Evolutionary conservation across 768 basidiomycete species (phyloP).

Genomic region (Hygrophoropsis aurantiaca): DNA sequence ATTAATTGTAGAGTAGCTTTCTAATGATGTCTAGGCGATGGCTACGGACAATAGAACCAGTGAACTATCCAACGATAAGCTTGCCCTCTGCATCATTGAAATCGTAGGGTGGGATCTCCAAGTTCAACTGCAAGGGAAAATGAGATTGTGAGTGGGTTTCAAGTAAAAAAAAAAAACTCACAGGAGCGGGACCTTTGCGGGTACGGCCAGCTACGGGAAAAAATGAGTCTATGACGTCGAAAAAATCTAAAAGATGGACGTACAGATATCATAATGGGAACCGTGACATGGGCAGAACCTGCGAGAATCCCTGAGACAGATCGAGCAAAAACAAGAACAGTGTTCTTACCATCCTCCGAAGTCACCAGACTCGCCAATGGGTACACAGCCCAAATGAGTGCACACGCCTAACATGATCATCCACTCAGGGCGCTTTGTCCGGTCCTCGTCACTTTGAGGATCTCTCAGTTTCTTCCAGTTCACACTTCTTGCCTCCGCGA

Average conservation of each 20-base stretch:
- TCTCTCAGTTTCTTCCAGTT: constrained; percentile 91
- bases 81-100: constrained; percentile 88
- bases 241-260: constrained; percentile 26
- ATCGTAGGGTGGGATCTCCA: constrained; percentile 88
- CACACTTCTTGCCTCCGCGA: constrained; percentile 83
- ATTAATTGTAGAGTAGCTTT: too few relatives aligned
- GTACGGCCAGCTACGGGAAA: constrained; percentile 76
- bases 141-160: neutral
- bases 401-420: constrained; percentile 90
- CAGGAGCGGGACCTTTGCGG: constrained; percentile 95
- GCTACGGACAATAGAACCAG: neutral
- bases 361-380: constrained; percentile 96
- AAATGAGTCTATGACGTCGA: constrained; percentile 10
- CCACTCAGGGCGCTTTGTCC: constrained; percentile 96
- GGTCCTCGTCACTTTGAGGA: constrained; percentile 85
- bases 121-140: constrained; percentile 64
- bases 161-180: constrained; percentile 41
- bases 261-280: constrained; percentile 96
- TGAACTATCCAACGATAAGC: constrained; percentile 78
- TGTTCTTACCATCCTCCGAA: constrained; percentile 90
- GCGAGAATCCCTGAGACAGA: neutral
- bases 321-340: neutral
- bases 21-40: neutral
- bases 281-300: constrained; percentile 99
- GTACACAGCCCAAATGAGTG: constrained; percentile 98